A percentile compares a stretch with the other conserved stretches of the same genome.
These are phyloP conservation scores for Calycina herbarum DNA, from an alignment of 2,329 filamentous ascomycete species.

Conservation along the genomic window DNA sequence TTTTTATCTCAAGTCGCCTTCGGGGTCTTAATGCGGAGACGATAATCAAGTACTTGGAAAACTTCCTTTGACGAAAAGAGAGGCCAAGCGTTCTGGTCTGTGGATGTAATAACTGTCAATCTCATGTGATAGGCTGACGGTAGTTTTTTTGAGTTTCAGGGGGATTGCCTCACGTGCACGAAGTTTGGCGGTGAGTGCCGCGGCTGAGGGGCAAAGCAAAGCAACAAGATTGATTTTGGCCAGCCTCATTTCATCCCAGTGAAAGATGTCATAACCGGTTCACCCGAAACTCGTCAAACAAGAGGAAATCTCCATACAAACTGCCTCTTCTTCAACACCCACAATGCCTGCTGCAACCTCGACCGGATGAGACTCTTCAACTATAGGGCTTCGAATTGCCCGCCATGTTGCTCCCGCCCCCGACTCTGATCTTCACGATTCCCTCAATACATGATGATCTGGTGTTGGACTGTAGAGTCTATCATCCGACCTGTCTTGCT, in stretches of 20 bases:
- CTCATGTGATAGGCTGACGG: no score
- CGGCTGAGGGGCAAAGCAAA: no score
- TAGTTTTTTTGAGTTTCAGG: no score
- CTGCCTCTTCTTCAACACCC: background rate
- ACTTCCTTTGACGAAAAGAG: no score
- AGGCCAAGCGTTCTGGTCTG: no score
- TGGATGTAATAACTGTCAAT: no score
- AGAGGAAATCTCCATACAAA: background rate
- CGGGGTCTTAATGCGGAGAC: no score
- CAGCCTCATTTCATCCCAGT: background rate
- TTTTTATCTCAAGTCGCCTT: background rate
- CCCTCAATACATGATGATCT: slow-evolving; percentile 81
- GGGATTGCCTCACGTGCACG: no score
- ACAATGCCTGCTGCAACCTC: background rate
- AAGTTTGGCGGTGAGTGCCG: no score
- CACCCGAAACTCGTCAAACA: background rate
- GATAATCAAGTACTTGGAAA: no score
- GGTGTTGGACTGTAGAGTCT: slow-evolving; percentile 77
- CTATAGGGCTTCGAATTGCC: slow-evolving; percentile 19
- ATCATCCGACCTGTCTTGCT: slow-evolving; percentile 60
- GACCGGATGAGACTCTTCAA: slow-evolving; percentile 24
- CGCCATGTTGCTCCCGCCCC: slow-evolving; percentile 53
- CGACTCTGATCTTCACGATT: slow-evolving; percentile 69
- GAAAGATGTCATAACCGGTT: background rate
- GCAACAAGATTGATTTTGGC: no score